Conservation (phyloP, 106 monocot species). For the Platanthera guangdongensis region DNA sequence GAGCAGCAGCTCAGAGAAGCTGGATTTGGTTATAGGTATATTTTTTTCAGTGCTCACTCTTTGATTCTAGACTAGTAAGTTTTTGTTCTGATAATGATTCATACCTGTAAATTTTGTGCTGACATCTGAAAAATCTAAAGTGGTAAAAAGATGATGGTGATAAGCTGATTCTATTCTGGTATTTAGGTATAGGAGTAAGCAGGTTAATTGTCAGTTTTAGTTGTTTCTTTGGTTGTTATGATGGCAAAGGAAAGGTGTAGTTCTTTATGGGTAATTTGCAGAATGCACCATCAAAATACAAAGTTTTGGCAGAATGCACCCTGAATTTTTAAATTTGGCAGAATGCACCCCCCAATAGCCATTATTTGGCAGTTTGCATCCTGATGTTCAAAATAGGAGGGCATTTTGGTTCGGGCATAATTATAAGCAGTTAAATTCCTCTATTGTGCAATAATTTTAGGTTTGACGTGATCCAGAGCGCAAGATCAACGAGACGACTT, state of each 20-base stretch:
- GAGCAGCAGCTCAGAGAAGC: conserved; percentile 78
- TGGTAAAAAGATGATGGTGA: neutral
- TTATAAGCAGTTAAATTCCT: too few relatives aligned
- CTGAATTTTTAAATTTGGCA: too few relatives aligned
- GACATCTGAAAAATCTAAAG: neutral
- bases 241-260: neutral
- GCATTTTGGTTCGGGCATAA: too few relatives aligned
- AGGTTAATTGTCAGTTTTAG: neutral
- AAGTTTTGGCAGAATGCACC: too few relatives aligned
- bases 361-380: too few relatives aligned
- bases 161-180: neutral
- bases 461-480: too few relatives aligned
- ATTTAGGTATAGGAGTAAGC: neutral
- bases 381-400: too few relatives aligned
- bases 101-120: neutral
- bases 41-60: neutral
- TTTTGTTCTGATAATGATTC: conserved; percentile 1
- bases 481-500: too few relatives aligned
- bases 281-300: too few relatives aligned
- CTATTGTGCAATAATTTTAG: too few relatives aligned
- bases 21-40: conserved; percentile 90
- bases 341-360: too few relatives aligned
- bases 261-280: too few relatives aligned
- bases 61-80: conserved; percentile 4
- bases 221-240: neutral